These are phyloP conservation scores for Silene vulgaris DNA, from an alignment of 179 eudicot species.

Conservation along the genomic window DNA sequence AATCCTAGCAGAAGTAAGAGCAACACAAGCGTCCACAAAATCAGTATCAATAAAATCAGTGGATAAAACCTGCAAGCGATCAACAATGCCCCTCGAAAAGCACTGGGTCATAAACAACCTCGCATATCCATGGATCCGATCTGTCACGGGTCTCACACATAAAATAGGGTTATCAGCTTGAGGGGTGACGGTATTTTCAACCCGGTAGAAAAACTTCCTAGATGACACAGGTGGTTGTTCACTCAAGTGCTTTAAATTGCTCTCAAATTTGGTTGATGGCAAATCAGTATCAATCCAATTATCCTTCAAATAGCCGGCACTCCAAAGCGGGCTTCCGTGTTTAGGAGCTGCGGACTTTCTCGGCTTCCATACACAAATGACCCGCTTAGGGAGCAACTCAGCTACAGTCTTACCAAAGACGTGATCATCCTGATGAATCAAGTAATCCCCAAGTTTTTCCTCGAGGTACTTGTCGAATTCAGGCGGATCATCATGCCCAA, in stretches of 20 bases:
- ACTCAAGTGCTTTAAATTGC: constrained; percentile 61
- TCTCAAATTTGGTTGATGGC: constrained; percentile 78
- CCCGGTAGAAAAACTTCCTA: constrained; percentile 71
- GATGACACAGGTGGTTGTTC: constrained; percentile 52
- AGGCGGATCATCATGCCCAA: constrained; percentile 79
- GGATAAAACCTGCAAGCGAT: constrained; percentile 70
- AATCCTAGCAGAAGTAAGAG: constrained; percentile 59
- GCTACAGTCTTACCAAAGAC: constrained; percentile 62
- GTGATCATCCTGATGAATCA: constrained; percentile 64
- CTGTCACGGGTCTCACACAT: constrained; percentile 73
- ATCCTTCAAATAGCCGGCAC: constrained; percentile 59
- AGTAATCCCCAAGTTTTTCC: constrained; percentile 60
- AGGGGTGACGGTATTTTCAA: constrained; percentile 91
- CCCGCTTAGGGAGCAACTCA: constrained; percentile 63
- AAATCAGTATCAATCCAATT: constrained; percentile 89
- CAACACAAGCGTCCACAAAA: constrained; percentile 83
- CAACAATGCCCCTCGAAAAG: constrained; percentile 41
- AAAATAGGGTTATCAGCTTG: constrained; percentile 73
- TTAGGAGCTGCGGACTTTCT: constrained; percentile 47
- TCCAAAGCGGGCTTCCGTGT: constrained; percentile 62
- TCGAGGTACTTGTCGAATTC: constrained; percentile 62
- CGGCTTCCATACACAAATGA: constrained; percentile 88
- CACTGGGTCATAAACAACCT: constrained; percentile 68
- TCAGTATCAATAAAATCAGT: constrained; percentile 79
- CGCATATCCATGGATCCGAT: constrained; percentile 61